These are phyloP conservation scores for Trichophyton rubrum DNA, from an alignment of 2,329 filamentous ascomycete species.

Conservation along the genomic window DNA sequence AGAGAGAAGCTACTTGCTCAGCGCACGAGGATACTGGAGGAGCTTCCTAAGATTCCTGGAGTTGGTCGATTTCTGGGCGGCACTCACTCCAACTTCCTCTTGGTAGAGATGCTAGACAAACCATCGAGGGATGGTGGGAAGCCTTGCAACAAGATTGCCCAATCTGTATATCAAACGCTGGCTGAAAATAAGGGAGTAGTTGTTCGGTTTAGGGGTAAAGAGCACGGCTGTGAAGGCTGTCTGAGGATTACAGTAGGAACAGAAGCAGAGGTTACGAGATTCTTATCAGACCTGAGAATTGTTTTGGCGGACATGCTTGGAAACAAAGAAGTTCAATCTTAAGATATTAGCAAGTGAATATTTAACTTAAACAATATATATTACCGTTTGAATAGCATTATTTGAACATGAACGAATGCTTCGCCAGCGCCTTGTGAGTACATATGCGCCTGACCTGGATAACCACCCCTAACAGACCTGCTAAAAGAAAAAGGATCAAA, in stretches of 20 bases:
- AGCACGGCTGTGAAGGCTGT: constrained; percentile 78
- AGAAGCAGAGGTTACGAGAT: constrained; percentile 67
- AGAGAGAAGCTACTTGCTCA: constrained; percentile 59
- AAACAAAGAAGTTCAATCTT: too few species aligned
- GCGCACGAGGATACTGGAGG: constrained; percentile 59
- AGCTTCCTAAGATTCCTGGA: constrained; percentile 62
- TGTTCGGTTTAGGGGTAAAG: constrained; percentile 84
- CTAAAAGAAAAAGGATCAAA: background rate
- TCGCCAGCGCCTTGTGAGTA: background rate
- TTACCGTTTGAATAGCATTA: background rate
- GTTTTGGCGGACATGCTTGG: constrained; percentile 39
- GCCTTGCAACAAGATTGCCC: constrained; percentile 66
- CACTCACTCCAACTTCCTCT: constrained; percentile 70
- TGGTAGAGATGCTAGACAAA: constrained; percentile 72
- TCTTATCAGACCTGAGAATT: constrained; percentile 54
- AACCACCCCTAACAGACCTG: too few species aligned
- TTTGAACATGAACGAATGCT: background rate
- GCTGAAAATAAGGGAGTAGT: constrained; percentile 83
- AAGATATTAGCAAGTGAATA: background rate
- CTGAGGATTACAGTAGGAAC: constrained; percentile 88
- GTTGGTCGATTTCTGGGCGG: constrained; percentile 74
- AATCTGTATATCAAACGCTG: constrained; percentile 69
- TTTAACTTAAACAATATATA: background rate
- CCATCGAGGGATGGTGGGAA: constrained; percentile 44
- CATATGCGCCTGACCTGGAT: too few species aligned